Base-by-base conservation (phyloP, 2,329 filamentous ascomycete species). In the Penicillium brasilianum region DNA sequence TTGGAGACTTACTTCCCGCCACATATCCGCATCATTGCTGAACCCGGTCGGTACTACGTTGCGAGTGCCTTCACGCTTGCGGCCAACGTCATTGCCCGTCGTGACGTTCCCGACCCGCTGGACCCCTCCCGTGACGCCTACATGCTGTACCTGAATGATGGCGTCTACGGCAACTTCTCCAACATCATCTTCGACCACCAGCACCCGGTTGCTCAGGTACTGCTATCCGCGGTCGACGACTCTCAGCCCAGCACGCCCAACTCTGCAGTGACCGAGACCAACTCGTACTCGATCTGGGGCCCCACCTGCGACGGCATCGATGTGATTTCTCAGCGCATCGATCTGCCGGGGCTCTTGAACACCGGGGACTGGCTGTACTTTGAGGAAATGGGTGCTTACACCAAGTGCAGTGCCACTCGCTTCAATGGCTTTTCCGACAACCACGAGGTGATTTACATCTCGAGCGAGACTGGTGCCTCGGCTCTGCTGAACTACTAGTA, bases 181-280 rank as follows among this genome's bases (percentile, higher is more conserved):
- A 96, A 93, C 87, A 98, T 98, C 84, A 97, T 98, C 83, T 99
- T 97, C 77, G 95, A 98, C 74, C 95, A 98, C 79, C 95, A 99
- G 84, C 87, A 96, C 72, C 95, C 95, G 1, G 80, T 90, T 49
- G 92, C 94, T 58, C 91, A 90, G 78, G 86, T 98, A 60, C 83
- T 99, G 57, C 89, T 88, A 67, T 82, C 84, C 82, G 84, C 62
- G 82, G 84, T 62, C 78, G 84, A 64, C 84, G 85, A 64, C 74
- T 87, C 72, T 89, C 88, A 75, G 80, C 88, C 78, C 80, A 83
- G 64, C 59, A 80, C 66, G 72, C 80, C 70, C 81, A 71, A 68
- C 59, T 68, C 70, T 71, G 66, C 70, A 64, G 64, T 65, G 66
- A 69, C 66, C 60, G 81, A 81, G 60, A 85, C 85, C 39, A 85